Percentiles rank a stretch among this genome's conserved stretches.
phyloP scores from a whole-genome alignment of 2,329 filamentous ascomycete species.

The Akanthomyces lecanii region DNA sequence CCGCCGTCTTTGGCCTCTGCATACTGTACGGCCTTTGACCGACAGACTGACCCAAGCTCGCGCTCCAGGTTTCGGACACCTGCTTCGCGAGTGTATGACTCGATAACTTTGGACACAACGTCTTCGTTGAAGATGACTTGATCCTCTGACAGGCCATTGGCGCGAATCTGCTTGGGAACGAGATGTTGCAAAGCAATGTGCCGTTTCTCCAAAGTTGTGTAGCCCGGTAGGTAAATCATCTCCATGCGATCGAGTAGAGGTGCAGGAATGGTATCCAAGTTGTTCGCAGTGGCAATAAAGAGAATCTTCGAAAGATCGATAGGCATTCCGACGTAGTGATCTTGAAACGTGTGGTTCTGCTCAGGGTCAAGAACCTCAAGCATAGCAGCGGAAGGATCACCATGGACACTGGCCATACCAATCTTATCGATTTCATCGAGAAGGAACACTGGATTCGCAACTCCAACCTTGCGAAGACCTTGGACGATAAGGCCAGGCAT shows the following conservation, averaged over 20 bases:
- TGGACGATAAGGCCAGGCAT: conserved; percentile 96
- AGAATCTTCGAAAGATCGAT: conserved; percentile 94
- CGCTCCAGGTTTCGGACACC: conserved; percentile 95
- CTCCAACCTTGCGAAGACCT: conserved; percentile 90
- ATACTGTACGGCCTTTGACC: conserved; percentile 91
- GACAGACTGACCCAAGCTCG: conserved; percentile 90
- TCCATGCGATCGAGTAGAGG: conserved; percentile 96
- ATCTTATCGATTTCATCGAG: conserved; percentile 99
- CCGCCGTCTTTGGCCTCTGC: conserved; percentile 80
- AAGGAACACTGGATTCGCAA: conserved; percentile 90
- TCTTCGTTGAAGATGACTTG: conserved; percentile 75
- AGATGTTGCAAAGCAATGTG: conserved; percentile 91
- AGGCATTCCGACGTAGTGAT: conserved; percentile 94
- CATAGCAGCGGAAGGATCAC: conserved; percentile 95
- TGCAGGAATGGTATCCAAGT: conserved; percentile 88
- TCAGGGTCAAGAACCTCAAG: conserved; percentile 96
- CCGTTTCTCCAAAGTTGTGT: conserved; percentile 94
- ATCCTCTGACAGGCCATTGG: conserved; percentile 75
- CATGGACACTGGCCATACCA: conserved; percentile 84
- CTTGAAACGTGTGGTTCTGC: conserved; percentile 90
- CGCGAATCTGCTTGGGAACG: conserved; percentile 91
- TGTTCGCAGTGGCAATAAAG: conserved; percentile 97
- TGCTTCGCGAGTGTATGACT: conserved; percentile 91
- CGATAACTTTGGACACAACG: conserved; percentile 92
- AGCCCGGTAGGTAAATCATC: conserved; percentile 86